A percentile compares a stretch with the other conserved stretches of the same genome.
phyloP scores from a whole-genome alignment of 2,329 filamentous ascomycete genomes.

The Daldinia eschscholtzii region DNA sequence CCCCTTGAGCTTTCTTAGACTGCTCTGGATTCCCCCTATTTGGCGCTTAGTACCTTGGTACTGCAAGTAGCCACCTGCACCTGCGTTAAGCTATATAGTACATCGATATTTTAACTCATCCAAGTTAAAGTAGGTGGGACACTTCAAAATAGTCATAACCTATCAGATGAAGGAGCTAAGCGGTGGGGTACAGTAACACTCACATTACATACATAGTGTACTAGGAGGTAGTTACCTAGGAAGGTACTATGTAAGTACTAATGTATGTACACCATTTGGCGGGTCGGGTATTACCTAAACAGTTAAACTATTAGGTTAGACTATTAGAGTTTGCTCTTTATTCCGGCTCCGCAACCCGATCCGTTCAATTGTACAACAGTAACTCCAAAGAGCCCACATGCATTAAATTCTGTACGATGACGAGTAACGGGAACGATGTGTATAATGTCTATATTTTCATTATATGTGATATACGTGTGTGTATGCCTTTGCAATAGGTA shows the following conservation, averaged over 20 bases:
- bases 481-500: conserved; percentile 22
- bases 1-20: neutral
- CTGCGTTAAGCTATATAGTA: neutral
- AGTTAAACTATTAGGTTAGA: conserved; percentile 23
- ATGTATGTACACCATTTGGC: conserved; percentile 4
- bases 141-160: conserved; percentile 8
- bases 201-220: too few relatives aligned
- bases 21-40: conserved; percentile 11
- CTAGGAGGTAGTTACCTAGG: too few relatives aligned
- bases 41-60: conserved; percentile 1
- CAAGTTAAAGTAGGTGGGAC: neutral
- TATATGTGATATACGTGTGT: conserved; percentile 5
- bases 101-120: neutral
- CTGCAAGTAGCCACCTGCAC: neutral
- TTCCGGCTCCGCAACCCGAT: conserved; percentile 34
- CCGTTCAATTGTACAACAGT: conserved; percentile 29
- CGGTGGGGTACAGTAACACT: conserved; percentile 13
- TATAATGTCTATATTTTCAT: conserved; percentile 4
- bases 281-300: conserved; percentile 38
- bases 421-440: conserved; percentile 20
- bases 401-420: conserved; percentile 33
- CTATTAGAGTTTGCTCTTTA: conserved; percentile 28
- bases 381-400: conserved; percentile 24
- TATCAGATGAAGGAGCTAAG: conserved; percentile 31
- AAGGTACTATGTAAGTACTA: neutral